These are phyloP conservation scores for Dryas octopetala DNA, from an alignment of 306 rosid genomes.

Conservation along the genomic window DNA sequence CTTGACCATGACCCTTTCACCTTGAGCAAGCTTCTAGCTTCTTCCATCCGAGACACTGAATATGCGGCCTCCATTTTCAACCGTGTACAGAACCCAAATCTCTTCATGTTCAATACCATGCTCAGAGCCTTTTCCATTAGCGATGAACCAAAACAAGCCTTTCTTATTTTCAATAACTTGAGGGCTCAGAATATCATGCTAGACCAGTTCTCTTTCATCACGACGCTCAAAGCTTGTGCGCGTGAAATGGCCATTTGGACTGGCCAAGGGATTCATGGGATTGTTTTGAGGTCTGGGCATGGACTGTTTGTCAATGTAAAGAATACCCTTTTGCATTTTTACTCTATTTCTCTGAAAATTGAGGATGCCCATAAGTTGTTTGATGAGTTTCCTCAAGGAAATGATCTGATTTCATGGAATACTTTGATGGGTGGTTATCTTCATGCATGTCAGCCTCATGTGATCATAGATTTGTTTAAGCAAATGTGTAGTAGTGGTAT, in stretches of 20 bases:
- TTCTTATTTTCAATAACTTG: conserved; percentile 49
- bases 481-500: conserved; percentile 44
- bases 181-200: conserved; percentile 35
- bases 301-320: conserved; percentile 43
- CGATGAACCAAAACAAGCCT: conserved; percentile 42
- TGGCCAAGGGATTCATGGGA: conserved; percentile 66
- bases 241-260: conserved; percentile 37
- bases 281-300: conserved; percentile 54
- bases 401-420: conserved; percentile 67
- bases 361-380: conserved; percentile 56
- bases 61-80: conserved; percentile 64
- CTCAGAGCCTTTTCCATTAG: conserved; percentile 59
- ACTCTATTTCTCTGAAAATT: conserved; percentile 46
- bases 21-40: conserved; percentile 61
- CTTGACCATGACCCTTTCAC: conserved; percentile 46
- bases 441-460: conserved; percentile 38
- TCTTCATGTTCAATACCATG: conserved; percentile 72
- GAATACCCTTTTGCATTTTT: conserved; percentile 56
- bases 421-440: conserved; percentile 65
- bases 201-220: conserved; percentile 56
- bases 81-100: conserved; percentile 48
- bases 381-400: conserved; percentile 50
- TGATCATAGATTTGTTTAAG: conserved; percentile 46
- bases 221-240: conserved; percentile 56
- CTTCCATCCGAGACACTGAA: conserved; percentile 45